Evolutionary conservation across 371 early-diverging fungal genomes (phyloP).

Genomic region (Apophysomyces ossiformis): DNA sequence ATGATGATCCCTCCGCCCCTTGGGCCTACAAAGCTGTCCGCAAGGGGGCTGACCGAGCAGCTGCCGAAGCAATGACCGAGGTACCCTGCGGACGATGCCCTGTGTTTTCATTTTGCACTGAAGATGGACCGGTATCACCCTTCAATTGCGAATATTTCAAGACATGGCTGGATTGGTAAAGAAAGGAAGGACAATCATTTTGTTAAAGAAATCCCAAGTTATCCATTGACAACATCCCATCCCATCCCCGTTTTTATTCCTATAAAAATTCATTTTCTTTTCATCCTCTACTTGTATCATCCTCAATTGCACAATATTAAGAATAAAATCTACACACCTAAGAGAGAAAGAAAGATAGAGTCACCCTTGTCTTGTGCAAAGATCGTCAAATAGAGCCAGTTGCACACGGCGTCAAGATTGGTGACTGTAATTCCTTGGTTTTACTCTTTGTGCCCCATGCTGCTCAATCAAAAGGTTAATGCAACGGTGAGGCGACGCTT

Average conservation of each 20-base stretch:
- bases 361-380: no score
- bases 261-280: no score
- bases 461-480: background rate
- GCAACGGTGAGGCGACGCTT: background rate
- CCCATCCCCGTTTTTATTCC: no score
- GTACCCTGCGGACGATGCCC: constrained; percentile 89
- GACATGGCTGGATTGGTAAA: constrained; percentile 72
- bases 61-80: constrained; percentile 66
- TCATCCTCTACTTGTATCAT: no score
- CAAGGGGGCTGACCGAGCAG: constrained; percentile 50
- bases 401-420: no score
- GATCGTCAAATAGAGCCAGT: no score
- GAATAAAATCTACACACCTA: no score
- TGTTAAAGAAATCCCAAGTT: background rate
- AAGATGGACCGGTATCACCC: constrained; percentile 77
- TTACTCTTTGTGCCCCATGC: background rate
- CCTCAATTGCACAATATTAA: no score
- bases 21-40: constrained; percentile 82
- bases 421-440: no score
- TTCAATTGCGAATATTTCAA: constrained; percentile 76
- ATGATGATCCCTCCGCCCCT: constrained; percentile 40
- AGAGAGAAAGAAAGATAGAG: no score
- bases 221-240: no score
- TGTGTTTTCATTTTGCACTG: constrained; percentile 70
- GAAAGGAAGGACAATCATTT: background rate